Base-by-base conservation (phyloP, 148 eudicot genomes). In the Fallopia convolvulus region DNA sequence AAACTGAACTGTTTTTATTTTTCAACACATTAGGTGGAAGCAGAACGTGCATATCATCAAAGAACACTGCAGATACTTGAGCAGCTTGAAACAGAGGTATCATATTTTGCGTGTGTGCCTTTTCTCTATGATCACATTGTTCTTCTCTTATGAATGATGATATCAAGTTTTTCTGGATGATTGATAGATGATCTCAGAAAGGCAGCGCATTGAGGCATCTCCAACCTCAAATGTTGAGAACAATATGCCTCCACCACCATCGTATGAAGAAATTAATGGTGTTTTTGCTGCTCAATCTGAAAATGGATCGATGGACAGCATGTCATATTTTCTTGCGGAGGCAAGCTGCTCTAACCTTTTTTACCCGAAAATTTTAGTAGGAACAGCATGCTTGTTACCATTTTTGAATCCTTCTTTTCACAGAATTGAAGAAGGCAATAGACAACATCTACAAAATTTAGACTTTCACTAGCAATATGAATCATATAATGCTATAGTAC, bases 131-230 rank as follows among this genome's bases (percentile, higher is more conserved):
- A 21, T 60, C 32, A 23, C 66, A 23, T 60, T 60, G 17, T 13
- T 55, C 23, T 17, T 55, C 14, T 55, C 8, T 55, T 58, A 20
- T 58, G 36, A 26, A 61, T 23, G 5, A 23, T 61, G 68, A 61
- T 61, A 61, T 61, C 36, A 26, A 58, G 8, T 23, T 0, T 26
- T 61, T 61, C 77, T 26, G 78, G 76, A 70, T 83, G 70, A 66
- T 75, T 46, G 47, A 41, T 81, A 94, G 99, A 95, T 92, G 96
- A 75, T 82, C 75, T 90, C 90, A 76, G 97, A 95, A 84, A 82
- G 94, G 76, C 97, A 90, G 80, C 85, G 97, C 71, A 95, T 95
- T 80, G 99, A 95, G 88, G 97, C 99, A 77, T 90, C 96, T 83
- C 95, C 97, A 53, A 80, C 73, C 82, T 97, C 92, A 61, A 81